These are phyloP conservation scores for Pleurotus citrinopileatus DNA, from an alignment of 768 basidiomycete genomes.

Conservation along the genomic window DNA sequence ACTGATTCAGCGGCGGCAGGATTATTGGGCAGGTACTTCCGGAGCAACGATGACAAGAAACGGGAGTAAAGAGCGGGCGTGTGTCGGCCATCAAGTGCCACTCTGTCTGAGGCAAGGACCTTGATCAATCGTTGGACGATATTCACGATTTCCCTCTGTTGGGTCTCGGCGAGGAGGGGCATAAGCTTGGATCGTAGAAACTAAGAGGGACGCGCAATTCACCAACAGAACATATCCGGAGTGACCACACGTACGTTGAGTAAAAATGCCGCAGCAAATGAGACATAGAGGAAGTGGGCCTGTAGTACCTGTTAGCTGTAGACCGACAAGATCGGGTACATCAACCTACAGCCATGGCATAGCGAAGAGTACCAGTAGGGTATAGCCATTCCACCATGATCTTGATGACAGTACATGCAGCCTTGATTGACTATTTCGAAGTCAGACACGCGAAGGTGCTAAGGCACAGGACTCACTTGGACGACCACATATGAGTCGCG, in stretches of 20 bases:
- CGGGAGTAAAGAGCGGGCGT: constrained; percentile 57
- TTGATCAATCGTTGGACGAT: constrained; percentile 41
- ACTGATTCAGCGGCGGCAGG: constrained; percentile 6
- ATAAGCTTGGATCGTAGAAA: constrained; percentile 49
- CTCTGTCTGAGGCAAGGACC: constrained; percentile 44
- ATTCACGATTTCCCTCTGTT: constrained; percentile 38
- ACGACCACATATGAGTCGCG: constrained; percentile 39
- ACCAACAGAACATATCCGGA: background rate
- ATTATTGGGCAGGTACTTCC: constrained; percentile 25
- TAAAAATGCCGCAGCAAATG: constrained; percentile 60
- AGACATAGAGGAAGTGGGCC: constrained; percentile 46
- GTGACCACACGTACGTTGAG: constrained; percentile 43
- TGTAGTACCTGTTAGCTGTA: background rate
- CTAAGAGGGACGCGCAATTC: constrained; percentile 23
- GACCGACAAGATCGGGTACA: background rate
- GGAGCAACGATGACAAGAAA: constrained; percentile 49
- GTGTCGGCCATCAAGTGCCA: constrained; percentile 54
- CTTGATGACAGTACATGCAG: constrained; percentile 55
- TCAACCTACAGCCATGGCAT: constrained; percentile 40
- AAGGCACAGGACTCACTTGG: background rate
- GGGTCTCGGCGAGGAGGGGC: constrained; percentile 35
- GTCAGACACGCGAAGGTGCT: background rate
- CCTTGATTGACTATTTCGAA: constrained; percentile 36
- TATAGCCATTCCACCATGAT: constrained; percentile 49
- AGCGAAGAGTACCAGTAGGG: constrained; percentile 53